Evolutionary conservation across 352 stramenopile genomes (phyloP), one percentile per base, ranked within the genome.

Genomic region (Phytophthora meadii): DNA sequence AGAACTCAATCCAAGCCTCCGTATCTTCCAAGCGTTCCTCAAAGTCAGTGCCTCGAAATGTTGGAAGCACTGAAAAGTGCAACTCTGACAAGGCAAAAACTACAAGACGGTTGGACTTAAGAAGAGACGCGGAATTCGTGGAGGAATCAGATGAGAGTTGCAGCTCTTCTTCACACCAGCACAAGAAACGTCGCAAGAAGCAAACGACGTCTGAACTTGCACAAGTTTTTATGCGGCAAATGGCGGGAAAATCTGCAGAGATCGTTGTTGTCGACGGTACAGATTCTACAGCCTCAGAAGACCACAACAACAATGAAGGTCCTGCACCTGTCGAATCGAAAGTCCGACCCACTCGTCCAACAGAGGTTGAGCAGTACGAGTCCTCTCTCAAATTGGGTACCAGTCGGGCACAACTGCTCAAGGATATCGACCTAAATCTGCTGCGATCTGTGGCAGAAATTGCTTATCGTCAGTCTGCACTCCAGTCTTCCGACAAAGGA

Each of bases 361-460:
- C 54, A 15, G 41, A 52, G 47, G 32, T 54, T 17, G 42, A 54
- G 22, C 32, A 54, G 22, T 61, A 61, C 30, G 54, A 54, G 22
- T 25, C 34, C 12, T 44, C 54, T 36, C 44, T 61, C 27, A 54
- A 61, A 24, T 14, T 39, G 41, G 52, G 12, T 22, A 34, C 19
- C 10, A 14, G 9, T 32, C 9, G 22, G 11, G 41, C 42, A 17
- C 54, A 61, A 30, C 19, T 61, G 19, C 42, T 61, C 11, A 62
- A 57, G 24, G 40, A 60, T 8, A 15, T 61, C 42, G 54, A 61
- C 32, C 15, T 61, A 14, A 61, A 54, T 14, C 45, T 61, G 10
- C 22, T 61, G 8, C 42, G 54, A 22, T 61, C 54, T 32, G 42
- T 61, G 32, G 42, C 54, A 27, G 54, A 54, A 47, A 30, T 54